phyloP scores from a whole-genome alignment of 106 monocot genomes.

The Dendrobium chrysotoxum region DNA sequence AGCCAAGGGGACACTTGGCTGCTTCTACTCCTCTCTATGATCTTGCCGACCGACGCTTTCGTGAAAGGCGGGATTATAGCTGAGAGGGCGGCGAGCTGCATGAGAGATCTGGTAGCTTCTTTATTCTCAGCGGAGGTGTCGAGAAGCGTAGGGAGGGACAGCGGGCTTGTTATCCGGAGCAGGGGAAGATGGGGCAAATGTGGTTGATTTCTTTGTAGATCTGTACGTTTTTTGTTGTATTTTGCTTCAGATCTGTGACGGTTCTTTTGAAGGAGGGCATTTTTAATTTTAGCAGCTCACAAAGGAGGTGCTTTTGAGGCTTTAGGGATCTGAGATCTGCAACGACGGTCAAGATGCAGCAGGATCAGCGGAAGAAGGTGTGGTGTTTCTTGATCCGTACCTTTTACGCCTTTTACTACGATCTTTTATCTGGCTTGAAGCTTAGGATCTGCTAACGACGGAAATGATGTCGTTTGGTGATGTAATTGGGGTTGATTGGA shows the following conservation, averaged over 20 bases:
- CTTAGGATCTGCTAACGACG: not conserved
- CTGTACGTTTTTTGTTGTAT: not conserved
- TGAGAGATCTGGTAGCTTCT: constrained; percentile 14
- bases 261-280: not conserved
- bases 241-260: not conserved
- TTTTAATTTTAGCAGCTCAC: not conserved
- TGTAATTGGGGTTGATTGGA: not conserved
- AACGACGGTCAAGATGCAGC: constrained; percentile 10
- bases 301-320: not conserved
- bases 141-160: constrained; percentile 12
- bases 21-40: constrained; percentile 27
- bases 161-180: constrained; percentile 23
- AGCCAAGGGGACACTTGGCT: not conserved
- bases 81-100: constrained; percentile 3
- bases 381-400: constrained; percentile 1
- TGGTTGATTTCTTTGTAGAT: constrained; percentile 20
- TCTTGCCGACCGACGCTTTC: not conserved
- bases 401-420: not conserved
- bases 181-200: constrained; percentile 34
- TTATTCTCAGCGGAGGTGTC: constrained; percentile 3
- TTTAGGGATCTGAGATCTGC: not conserved
- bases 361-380: constrained; percentile 23
- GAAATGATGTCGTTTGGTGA: not conserved
- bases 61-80: not conserved
- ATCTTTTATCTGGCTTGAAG: not conserved